Evolutionary conservation across 257 asterid species (phyloP), one percentile per base, ranked within the genome.

Genomic region (Solanum lignicaule): DNA sequence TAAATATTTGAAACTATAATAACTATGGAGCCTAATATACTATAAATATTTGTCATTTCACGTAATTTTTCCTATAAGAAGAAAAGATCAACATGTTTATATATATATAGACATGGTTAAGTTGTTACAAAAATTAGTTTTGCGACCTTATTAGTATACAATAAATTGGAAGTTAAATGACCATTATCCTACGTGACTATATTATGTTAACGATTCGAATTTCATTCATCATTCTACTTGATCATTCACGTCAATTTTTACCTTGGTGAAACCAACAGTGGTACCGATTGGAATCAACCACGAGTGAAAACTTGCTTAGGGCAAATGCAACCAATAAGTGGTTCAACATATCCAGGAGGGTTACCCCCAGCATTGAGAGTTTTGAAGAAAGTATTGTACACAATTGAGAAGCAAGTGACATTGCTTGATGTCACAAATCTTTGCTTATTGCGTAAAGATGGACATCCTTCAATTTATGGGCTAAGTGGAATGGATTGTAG

Each of bases 381-480:
- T 20, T 48, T 96, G 88, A 95, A 93, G 94, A 93, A 48, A 87
- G 96, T 94, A 23, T 65, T 95, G 87, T 88, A 93, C 76, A 87
- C 88, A 41, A 92, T 95, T 33, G 88, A 90, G 90, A 93, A 93
- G 83, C 93, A 91, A 0, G 94, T 94, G 14, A 87, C 89, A 62
- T 91, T 95, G 73, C 89, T 96, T 10, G 98, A 95, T 58, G 84
- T 95, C 15, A 96, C 98, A 2, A 93, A 93, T 35, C 98, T 96
- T 68, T 96, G 98, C 10, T 86, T 94, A 69, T 76, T 96, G 86
- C 89, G 99, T 27, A 96, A 96, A 92, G 98, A 94, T 69, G 98
- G 97, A 5, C 99, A 96, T 84, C 98, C 99, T 87, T 95, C 99
- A 7, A 86, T 93, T 2, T 96, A 93, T 73, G 99, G 99, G 60